Percentiles rank a stretch among this genome's conserved stretches.
Evolutionary conservation across 2,329 filamentous ascomycete species (phyloP).

Genomic region (Hymenoscyphus infarciens): DNA sequence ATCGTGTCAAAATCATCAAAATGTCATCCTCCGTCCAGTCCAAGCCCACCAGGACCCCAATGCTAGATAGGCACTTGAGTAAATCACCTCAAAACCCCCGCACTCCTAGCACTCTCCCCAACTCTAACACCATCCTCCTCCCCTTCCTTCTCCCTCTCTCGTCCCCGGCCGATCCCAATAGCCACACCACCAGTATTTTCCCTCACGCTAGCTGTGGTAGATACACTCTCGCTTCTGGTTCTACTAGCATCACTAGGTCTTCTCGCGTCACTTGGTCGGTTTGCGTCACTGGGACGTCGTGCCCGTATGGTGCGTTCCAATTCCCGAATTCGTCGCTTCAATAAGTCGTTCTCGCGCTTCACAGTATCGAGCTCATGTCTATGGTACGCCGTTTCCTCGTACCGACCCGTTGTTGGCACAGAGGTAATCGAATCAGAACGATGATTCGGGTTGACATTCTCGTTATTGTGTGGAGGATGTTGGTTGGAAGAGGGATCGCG

Average conservation of each 20-base stretch:
- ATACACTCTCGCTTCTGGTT: constrained; percentile 50
- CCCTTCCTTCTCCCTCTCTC: constrained; percentile 40
- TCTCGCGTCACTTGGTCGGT: background rate
- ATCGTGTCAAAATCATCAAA: background rate
- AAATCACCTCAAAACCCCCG: constrained; percentile 32
- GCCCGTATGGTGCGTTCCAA: constrained; percentile 51
- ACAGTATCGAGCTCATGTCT: constrained; percentile 57
- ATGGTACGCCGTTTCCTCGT: constrained; percentile 60
- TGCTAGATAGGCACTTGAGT: background rate
- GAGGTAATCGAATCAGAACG: constrained; percentile 37
- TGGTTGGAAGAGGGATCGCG: constrained; percentile 28
- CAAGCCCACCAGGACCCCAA: too few species aligned
- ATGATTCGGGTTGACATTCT: constrained; percentile 6
- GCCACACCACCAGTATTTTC: constrained; percentile 5
- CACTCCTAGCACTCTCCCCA: constrained; percentile 58
- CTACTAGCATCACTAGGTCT: constrained; percentile 28
- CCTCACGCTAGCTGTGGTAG: constrained; percentile 49
- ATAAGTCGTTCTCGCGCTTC: constrained; percentile 60
- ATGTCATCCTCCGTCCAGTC: background rate
- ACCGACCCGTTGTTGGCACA: constrained; percentile 54
- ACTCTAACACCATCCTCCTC: constrained; percentile 60
- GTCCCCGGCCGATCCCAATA: constrained; percentile 24
- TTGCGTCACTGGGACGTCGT: constrained; percentile 39
- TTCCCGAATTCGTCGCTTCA: constrained; percentile 60
- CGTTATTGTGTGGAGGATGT: constrained; percentile 11